Base-by-base conservation (phyloP, 2,329 filamentous ascomycete genomes). In the Verticillium longisporum region DNA sequence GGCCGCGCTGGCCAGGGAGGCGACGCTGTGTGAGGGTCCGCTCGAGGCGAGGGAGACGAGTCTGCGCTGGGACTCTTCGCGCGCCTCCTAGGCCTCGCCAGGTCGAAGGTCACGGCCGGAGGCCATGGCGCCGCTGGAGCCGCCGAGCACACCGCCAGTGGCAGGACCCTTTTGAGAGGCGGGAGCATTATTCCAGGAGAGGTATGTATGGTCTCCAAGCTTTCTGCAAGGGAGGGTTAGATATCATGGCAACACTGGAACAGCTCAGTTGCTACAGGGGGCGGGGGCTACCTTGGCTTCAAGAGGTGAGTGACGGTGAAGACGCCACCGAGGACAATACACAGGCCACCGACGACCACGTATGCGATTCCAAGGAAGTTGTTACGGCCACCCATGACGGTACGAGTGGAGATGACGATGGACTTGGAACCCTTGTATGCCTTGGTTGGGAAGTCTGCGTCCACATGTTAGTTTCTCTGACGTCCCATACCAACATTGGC, bases 321-420 rank as follows among this genome's bases (percentile, higher is more conserved):
- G 60, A 98, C 73, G 32, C 86, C 86, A 58, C 95, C 95, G 9
- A 99, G 85, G 33, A 97, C 73, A 68, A 99, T 89, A 78, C 95
- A 99, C 62, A 98, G 83, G 56, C 94, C 95, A 61, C 93, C 94
- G 11, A 99, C 92, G 15, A 96, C 92, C 33, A 98, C 83, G 75
- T 98, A 99, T 41, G 93, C 92, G 68, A 99, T 99, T 56, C 95
- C 95, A 58, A 98, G 84, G 82, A 97, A 98, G 32, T 91, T 89
- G 73, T 99, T 99, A 71, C 90, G 91, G 68, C 95, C 95, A 61
- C 95, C 95, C 83, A 99, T 93, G 63, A 97, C 89, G 15, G 92
- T 97, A 31, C 91, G 83, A 0, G 93, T 97, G 54, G 91, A 93
- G 69, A 98, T 88, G 60, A 97, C 81, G 63, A 98, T 88, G 38